Conservation (phyloP, 768 basidiomycete species). For the Boletus patriciae region DNA sequence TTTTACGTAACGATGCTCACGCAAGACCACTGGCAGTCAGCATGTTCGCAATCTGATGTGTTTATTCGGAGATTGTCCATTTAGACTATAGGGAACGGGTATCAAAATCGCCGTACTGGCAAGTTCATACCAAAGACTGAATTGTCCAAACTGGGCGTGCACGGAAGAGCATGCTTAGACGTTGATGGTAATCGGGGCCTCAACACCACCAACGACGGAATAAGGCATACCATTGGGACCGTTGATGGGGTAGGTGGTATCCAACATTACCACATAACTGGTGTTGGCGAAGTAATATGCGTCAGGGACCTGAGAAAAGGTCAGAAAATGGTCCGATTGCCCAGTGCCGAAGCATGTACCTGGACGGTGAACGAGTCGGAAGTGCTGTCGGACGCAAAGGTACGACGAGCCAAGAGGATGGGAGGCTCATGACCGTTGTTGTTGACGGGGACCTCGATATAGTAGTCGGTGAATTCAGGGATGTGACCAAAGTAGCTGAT, state of each 20-base stretch:
- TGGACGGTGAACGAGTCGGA: slow-evolving; percentile 17
- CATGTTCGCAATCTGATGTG: background rate
- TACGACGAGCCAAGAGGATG: slow-evolving; percentile 29
- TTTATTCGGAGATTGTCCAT: background rate
- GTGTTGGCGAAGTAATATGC: slow-evolving; percentile 23
- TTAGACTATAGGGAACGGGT: background rate
- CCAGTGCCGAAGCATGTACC: slow-evolving; percentile 5
- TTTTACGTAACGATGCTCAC: too few species aligned
- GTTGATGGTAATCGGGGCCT: slow-evolving; percentile 15
- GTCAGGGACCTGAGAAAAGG: slow-evolving; percentile 20
- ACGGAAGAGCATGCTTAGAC: slow-evolving; percentile 2
- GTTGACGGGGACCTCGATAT: slow-evolving; percentile 33
- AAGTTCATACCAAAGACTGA: background rate
- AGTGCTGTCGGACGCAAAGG: slow-evolving; percentile 7
- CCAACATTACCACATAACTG: slow-evolving; percentile 25
- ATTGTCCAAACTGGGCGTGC: background rate
- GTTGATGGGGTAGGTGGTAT: slow-evolving; percentile 22
- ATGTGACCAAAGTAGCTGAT: slow-evolving; percentile 14
- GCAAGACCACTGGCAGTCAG: too few species aligned
- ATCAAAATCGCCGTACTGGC: background rate
- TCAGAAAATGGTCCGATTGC: background rate
- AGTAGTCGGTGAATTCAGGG: slow-evolving; percentile 33
- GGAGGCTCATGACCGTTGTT: slow-evolving; percentile 34
- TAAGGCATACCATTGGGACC: slow-evolving; percentile 23
- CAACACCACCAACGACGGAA: slow-evolving; percentile 25